Conservation (phyloP, 345 rosid genomes). For the Arabis alpina region DNA sequence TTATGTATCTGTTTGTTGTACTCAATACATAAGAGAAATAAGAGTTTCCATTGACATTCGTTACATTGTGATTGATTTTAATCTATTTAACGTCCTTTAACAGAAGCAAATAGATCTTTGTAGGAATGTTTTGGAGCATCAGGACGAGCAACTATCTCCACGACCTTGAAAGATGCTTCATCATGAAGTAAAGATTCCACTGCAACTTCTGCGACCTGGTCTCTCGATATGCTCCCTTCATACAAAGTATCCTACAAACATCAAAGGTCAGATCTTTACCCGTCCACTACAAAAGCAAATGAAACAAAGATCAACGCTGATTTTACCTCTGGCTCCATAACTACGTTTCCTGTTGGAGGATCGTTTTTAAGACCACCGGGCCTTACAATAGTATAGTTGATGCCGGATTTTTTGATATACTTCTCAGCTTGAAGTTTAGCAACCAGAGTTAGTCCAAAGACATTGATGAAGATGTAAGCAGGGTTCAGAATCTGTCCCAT, state of each 20-base stretch:
- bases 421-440: conserved; percentile 97
- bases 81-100: conserved; percentile 48
- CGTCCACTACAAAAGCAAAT: not conserved
- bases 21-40: conserved; percentile 20
- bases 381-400: conserved; percentile 81
- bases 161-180: conserved; percentile 75
- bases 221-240: conserved; percentile 83
- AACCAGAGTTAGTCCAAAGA: conserved; percentile 78
- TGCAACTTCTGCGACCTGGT: conserved; percentile 82
- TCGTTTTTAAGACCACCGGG: conserved; percentile 90
- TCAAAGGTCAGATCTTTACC: conserved; percentile 11
- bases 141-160: conserved; percentile 73
- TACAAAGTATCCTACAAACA: conserved; percentile 66
- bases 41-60: conserved; percentile 26
- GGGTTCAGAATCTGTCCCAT: conserved; percentile 95
- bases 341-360: conserved; percentile 74
- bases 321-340: conserved; percentile 90
- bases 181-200: conserved; percentile 70
- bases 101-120: conserved; percentile 73
- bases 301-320: conserved; percentile 1
- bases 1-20: conserved; percentile 37
- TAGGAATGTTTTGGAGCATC: conserved; percentile 68
- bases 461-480: conserved; percentile 82
- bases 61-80: conserved; percentile 26
- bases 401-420: conserved; percentile 70